phyloP scores from a whole-genome alignment of 2,329 filamentous ascomycete species.

The Penicillium sp. region DNA sequence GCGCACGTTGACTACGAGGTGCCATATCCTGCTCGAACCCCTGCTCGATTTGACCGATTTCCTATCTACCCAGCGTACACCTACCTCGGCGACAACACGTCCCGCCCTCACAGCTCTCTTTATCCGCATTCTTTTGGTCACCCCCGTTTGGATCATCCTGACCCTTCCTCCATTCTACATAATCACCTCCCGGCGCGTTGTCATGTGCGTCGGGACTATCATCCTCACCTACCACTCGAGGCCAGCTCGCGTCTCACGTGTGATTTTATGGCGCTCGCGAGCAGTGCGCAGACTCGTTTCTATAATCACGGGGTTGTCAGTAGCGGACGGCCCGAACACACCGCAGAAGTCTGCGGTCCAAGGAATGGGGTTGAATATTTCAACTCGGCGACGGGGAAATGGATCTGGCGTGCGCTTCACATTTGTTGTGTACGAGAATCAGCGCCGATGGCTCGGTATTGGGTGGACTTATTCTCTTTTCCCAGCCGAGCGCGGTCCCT shows the following conservation, averaged over 20 bases:
- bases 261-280: conserved; percentile 87
- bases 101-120: conserved; percentile 90
- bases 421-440: conserved; percentile 95
- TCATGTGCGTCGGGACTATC: conserved; percentile 85
- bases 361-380: conserved; percentile 55
- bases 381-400: conserved; percentile 50
- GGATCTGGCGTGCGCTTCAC: conserved; percentile 91
- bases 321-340: conserved; percentile 49
- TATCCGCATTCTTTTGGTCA: conserved; percentile 84
- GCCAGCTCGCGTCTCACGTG: conserved; percentile 81
- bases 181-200: conserved; percentile 82
- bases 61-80: conserved; percentile 85
- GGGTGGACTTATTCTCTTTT: conserved; percentile 94
- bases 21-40: conserved; percentile 90
- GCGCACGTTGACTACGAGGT: conserved; percentile 86
- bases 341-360: conserved; percentile 47
- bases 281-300: conserved; percentile 72
- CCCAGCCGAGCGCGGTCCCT: conserved; percentile 84
- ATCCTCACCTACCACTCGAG: conserved; percentile 90
- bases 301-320: conserved; percentile 79
- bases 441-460: conserved; percentile 90
- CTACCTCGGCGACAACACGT: conserved; percentile 87
- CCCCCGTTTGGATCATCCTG: conserved; percentile 83
- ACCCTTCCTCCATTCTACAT: conserved; percentile 83
- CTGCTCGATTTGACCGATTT: conserved; percentile 90